Conservation (phyloP, 2,329 filamentous ascomycete genomes). For the Calonectria henricotiae region DNA sequence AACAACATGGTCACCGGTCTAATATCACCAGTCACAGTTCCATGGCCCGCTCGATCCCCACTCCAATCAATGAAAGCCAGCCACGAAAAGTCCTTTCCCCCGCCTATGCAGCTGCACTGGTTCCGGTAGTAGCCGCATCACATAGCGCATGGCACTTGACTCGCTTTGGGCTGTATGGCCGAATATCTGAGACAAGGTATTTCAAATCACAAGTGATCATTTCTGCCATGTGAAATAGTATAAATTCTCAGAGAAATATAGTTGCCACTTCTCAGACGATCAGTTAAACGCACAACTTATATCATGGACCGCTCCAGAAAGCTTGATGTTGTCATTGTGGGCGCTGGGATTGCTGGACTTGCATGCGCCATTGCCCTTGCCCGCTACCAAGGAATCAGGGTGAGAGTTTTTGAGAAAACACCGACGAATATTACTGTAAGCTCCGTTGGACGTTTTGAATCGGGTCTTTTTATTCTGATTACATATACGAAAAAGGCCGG, state of each 20-base stretch:
- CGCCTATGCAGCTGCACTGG: neutral
- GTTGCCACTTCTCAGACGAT: neutral
- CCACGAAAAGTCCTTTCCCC: neutral
- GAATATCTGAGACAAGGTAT: neutral
- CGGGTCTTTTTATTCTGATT: neutral
- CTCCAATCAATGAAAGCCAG: neutral
- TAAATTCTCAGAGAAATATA: neutral
- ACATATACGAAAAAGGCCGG: constrained; percentile 29
- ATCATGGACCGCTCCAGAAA: neutral
- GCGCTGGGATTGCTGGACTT: constrained; percentile 42
- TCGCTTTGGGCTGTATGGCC: neutral
- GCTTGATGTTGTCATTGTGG: constrained; percentile 38
- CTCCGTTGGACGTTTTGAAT: neutral
- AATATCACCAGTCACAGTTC: neutral
- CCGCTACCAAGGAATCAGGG: constrained; percentile 23
- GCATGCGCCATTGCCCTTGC: constrained; percentile 35
- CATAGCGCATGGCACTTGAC: neutral
- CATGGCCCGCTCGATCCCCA: neutral
- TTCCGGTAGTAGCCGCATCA: neutral
- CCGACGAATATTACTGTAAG: neutral
- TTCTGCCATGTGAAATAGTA: neutral
- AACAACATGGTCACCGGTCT: neutral
- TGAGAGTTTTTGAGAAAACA: constrained; percentile 39
- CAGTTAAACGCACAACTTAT: neutral
- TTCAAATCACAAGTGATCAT: neutral